phyloP scores from a whole-genome alignment of 257 asterid genomes.

The Schizonepeta tenuifolia region DNA sequence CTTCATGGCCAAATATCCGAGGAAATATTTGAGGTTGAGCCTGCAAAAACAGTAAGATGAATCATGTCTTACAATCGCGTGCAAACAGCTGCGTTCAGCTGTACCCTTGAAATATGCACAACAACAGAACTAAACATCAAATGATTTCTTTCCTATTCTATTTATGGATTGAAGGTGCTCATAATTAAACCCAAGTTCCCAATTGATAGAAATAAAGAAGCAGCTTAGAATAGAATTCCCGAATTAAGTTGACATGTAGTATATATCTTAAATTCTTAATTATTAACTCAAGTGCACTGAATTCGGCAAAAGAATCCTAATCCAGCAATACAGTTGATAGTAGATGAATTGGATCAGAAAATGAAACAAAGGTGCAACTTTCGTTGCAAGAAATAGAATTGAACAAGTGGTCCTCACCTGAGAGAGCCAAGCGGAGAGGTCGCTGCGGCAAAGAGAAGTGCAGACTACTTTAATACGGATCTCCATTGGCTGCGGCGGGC shows the following conservation, averaged over 20 bases:
- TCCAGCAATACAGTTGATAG: neutral
- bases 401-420: slow-evolving; percentile 44
- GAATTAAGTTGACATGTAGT: no score
- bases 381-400: no score
- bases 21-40: slow-evolving; percentile 72
- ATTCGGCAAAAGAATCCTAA: neutral
- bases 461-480: slow-evolving; percentile 81
- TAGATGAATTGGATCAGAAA: neutral
- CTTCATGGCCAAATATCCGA: slow-evolving; percentile 96
- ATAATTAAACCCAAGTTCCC: no score
- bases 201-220: no score
- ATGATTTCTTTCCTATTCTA: no score
- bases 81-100: no score
- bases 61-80: no score
- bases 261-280: no score
- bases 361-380: no score
- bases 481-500: slow-evolving; percentile 89
- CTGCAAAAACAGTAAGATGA: slow-evolving; percentile 54
- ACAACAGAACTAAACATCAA: neutral
- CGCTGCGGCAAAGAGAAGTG: slow-evolving; percentile 94
- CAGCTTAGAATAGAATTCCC: neutral
- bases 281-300: no score
- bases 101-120: neutral
- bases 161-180: no score
- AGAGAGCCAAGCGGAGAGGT: slow-evolving; percentile 82